Evolutionary conservation across 73 alveolate genomes (phyloP).

Genomic region (Halteria grandinella): DNA sequence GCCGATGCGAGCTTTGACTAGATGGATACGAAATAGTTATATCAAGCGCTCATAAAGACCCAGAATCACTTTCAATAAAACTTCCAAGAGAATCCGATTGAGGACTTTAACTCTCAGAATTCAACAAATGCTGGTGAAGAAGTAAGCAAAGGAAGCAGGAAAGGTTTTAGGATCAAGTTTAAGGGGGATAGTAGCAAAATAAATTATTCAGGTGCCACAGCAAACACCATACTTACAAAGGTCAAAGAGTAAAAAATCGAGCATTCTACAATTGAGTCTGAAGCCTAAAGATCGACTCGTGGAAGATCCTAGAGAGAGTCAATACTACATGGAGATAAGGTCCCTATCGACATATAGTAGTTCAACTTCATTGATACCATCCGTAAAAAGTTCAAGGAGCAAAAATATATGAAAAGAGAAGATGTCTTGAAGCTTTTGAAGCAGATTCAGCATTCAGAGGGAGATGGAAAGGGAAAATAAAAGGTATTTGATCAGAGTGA

Average conservation of each 20-base stretch:
- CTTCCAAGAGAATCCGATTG: neutral
- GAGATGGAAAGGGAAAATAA: neutral
- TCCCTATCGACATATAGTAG: too few species aligned
- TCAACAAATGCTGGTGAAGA: neutral
- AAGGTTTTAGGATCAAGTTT: constrained; percentile 16
- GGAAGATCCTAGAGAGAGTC: neutral
- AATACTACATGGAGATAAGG: too few species aligned
- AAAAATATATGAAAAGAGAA: constrained; percentile 45
- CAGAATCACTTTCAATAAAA: too few species aligned
- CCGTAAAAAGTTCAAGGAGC: constrained; percentile 10
- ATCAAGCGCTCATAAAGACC: constrained; percentile 5
- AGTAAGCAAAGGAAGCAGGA: neutral
- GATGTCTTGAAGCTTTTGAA: constrained; percentile 25
- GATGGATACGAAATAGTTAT: constrained; percentile 27
- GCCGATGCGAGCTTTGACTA: constrained; percentile 34
- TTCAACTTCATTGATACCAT: constrained; percentile 15
- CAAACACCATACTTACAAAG: neutral
- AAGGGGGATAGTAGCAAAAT: neutral
- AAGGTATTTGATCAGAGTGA: constrained; percentile 32
- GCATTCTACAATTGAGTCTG: too few species aligned
- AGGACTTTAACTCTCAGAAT: neutral
- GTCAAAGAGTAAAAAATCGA: neutral
- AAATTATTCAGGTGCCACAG: neutral
- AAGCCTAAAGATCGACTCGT: too few species aligned
- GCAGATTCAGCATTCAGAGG: constrained; percentile 6